Base-by-base conservation (phyloP, 306 rosid species). In the Sphenostylis stenocarpa region DNA sequence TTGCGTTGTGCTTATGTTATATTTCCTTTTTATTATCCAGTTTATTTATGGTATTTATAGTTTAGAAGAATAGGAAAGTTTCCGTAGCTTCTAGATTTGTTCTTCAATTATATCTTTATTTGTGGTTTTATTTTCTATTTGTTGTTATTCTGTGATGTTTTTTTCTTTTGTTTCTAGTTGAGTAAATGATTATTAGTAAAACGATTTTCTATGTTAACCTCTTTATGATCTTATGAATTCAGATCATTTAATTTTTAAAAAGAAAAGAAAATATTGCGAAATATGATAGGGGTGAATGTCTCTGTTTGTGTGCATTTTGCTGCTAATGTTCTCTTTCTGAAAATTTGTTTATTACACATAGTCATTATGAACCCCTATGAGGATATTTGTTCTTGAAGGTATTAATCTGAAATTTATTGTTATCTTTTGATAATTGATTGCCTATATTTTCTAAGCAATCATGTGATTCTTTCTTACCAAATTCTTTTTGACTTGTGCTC, bases 1-100 rank as follows among this genome's bases (percentile, higher is more conserved):
- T 51, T 43, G 56, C 44, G 64, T 55, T 7, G 21, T 82, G 69
- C 61, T 74, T 78, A 34, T 66, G 67, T 20, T 67, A 43, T 69
- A 7, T 79, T 36, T 24, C 33, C 48, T 78, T 73, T 58, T 62
- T 29, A 7, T 1, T 26, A 39, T 48, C 23, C 11, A n/a, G 5
- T 49, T 33, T 31, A 33, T 29, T 51, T 17, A 67, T 67, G 56
- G 21, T 80, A 21, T 48, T 36, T 58, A 67, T 77, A 52, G 45
- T 31, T 75, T 75, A 10, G 51, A 13, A 49, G 19, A 58, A 28
- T 24, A 41, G 52, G 47, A 38, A 36, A 61, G 6, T 11, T 33
- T 41, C 36, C 41, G 26, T 44, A n/a, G 15, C 48, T 38, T 56
- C 29, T 57, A 17, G 68, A 64, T 44, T 39, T 60, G 55, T 47